These are phyloP conservation scores for Allantophomopsis cytisporea DNA, from an alignment of 2,329 filamentous ascomycete species.

Conservation along the genomic window DNA sequence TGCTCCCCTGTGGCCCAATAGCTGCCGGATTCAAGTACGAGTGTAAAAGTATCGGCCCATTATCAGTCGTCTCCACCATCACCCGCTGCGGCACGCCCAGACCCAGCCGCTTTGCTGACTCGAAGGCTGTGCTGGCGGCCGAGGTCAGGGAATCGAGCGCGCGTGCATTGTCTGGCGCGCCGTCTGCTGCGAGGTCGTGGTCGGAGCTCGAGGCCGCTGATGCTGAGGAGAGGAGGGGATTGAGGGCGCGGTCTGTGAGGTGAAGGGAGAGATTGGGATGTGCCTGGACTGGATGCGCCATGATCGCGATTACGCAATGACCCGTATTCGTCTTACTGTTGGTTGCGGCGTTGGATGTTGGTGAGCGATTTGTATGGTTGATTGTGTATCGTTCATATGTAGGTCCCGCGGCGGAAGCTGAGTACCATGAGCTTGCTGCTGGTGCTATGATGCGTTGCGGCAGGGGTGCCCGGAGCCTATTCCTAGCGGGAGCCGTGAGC, in stretches of 20 bases:
- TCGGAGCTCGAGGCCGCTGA: constrained; percentile 8
- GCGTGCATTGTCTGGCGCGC: constrained; percentile 18
- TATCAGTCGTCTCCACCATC: constrained; percentile 37
- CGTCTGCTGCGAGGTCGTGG: constrained; percentile 3
- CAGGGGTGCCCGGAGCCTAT: too few relatives aligned
- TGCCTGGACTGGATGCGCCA: constrained; percentile 7
- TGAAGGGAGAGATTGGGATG: constrained; percentile 30
- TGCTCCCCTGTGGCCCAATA: constrained; percentile 1
- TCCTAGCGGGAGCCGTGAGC: too few relatives aligned
- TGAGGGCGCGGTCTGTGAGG: constrained; percentile 41
- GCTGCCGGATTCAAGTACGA: constrained; percentile 28
- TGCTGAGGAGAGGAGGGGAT: constrained; percentile 35
- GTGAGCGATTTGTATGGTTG: too few relatives aligned
- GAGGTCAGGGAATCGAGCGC: constrained; percentile 38
- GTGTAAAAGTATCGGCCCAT: constrained; percentile 23
- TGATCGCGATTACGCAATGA: background rate
- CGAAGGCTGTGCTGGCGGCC: constrained; percentile 36
- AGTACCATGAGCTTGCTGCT: too few relatives aligned
- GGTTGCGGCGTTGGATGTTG: background rate
- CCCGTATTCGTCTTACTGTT: background rate
- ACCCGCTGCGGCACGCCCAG: constrained; percentile 40
- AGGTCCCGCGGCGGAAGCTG: background rate
- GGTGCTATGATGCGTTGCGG: too few relatives aligned
- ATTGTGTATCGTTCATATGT: background rate
- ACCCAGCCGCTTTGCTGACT: constrained; percentile 35